These are phyloP conservation scores for Dictyostelium firmibasis DNA, from an alignment of 78 protist species.

Conservation along the genomic window DNA sequence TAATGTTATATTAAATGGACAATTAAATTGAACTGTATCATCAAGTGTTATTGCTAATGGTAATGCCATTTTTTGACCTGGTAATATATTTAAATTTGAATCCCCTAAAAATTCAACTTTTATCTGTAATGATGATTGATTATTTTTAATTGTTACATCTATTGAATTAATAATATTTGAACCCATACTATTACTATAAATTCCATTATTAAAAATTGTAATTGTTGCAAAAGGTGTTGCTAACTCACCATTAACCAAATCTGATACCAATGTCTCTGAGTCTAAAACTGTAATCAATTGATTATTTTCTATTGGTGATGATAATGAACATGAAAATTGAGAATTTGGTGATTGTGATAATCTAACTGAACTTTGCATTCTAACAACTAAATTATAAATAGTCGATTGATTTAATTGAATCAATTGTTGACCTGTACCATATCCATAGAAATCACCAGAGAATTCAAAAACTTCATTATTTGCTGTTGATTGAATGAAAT, in stretches of 20 bases:
- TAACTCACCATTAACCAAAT: slow-evolving; percentile 25
- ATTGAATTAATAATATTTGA: neutral
- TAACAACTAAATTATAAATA: neutral
- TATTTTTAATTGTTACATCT: neutral
- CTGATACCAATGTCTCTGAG: slow-evolving; percentile 15
- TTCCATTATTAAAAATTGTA: slow-evolving; percentile 4
- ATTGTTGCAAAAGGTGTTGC: slow-evolving; percentile 22
- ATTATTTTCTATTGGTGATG: neutral
- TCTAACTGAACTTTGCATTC: slow-evolving; percentile 35
- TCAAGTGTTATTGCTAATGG: neutral
- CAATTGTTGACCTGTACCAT: slow-evolving; percentile 46
- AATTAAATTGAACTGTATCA: neutral
- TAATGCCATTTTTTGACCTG: slow-evolving; percentile 42
- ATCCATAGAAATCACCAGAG: slow-evolving; percentile 35
- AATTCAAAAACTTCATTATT: slow-evolving; percentile 2
- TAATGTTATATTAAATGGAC: slow-evolving; percentile 3
- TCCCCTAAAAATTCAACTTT: neutral
- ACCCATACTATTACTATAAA: neutral
- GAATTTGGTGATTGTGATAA: slow-evolving; percentile 38
- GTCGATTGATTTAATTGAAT: neutral
- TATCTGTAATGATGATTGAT: neutral
- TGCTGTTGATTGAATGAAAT: slow-evolving; percentile 3
- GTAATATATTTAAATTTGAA: neutral
- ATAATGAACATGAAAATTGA: neutral
- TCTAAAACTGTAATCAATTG: neutral